Conservation (phyloP, 2,329 filamentous ascomycete species). For the Paecilomyces variotii region DNA sequence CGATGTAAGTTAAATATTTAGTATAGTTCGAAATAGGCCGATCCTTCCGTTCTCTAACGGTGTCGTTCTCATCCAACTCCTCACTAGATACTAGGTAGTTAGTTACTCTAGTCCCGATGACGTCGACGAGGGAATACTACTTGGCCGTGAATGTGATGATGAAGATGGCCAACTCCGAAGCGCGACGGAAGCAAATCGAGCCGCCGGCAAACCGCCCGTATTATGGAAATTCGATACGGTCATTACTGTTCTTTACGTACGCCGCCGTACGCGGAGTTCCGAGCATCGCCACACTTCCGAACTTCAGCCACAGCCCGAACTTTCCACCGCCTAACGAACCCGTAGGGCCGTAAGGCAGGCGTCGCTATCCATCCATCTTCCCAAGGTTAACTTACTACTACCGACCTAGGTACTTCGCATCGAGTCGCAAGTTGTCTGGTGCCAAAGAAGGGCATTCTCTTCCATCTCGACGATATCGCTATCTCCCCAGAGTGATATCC, state of each 20-base stretch:
- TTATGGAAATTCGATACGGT: no score
- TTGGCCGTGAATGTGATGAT: no score
- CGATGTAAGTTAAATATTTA: background rate
- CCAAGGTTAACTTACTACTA: background rate
- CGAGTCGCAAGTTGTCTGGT: background rate
- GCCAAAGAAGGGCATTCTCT: background rate
- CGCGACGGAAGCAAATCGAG: no score
- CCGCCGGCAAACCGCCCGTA: no score
- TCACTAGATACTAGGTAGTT: background rate
- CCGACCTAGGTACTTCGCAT: background rate
- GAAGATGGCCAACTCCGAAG: no score
- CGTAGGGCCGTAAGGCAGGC: background rate
- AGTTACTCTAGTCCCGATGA: background rate
- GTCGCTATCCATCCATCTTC: conserved; percentile 2
- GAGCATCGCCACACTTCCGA: background rate
- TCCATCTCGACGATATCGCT: background rate
- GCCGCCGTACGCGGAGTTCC: no score
- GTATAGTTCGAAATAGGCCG: background rate
- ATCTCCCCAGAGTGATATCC: background rate
- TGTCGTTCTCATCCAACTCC: background rate
- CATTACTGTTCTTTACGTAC: no score
- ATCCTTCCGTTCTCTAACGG: background rate
- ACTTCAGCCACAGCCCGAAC: background rate
- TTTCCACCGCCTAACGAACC: background rate
- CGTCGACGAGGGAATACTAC: background rate